A percentile compares a stretch with the other conserved stretches of the same genome.
phyloP scores from a whole-genome alignment of 352 stramenopile species.

The Thalassiosira oceanica region DNA sequence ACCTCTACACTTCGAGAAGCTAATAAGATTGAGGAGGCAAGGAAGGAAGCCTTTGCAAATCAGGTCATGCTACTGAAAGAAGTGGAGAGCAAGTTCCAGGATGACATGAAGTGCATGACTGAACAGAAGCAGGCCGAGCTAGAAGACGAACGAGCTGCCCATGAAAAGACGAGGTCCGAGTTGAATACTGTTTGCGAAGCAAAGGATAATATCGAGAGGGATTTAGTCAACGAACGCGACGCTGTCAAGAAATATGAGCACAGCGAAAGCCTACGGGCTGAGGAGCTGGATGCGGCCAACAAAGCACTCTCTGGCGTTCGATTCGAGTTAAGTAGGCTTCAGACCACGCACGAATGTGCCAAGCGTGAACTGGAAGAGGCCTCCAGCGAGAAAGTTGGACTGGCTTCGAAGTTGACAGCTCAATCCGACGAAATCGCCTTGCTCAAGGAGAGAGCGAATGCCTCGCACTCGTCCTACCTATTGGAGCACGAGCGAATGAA shows the following conservation, averaged over 20 bases:
- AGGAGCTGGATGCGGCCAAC: slow-evolving; percentile 7
- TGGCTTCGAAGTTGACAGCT: neutral
- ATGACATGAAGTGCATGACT: slow-evolving; percentile 13
- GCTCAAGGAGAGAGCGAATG: slow-evolving; percentile 6
- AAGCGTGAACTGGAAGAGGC: neutral
- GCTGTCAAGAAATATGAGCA: neutral
- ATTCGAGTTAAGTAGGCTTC: neutral
- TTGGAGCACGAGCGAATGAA: slow-evolving; percentile 25
- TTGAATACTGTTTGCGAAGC: neutral
- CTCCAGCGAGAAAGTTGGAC: slow-evolving; percentile 2
- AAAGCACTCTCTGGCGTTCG: too few species aligned
- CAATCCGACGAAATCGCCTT: neutral
- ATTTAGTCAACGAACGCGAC: neutral
- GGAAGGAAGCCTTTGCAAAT: slow-evolving; percentile 9
- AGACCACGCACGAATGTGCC: neutral
- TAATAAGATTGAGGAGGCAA: slow-evolving; percentile 13
- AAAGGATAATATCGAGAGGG: neutral
- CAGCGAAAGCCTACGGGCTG: neutral
- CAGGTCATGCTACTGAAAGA: slow-evolving; percentile 7
- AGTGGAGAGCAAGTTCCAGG: slow-evolving; percentile 26
- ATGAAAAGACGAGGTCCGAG: slow-evolving; percentile 2
- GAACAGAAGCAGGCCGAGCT: slow-evolving; percentile 14
- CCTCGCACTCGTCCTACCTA: neutral
- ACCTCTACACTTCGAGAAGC: neutral
- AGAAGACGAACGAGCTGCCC: neutral